Evolutionary conservation across 495 filamentous ascomycete species (phyloP), one percentile per base, ranked within the genome.

Genomic region (Penicillium diatomitis): DNA sequence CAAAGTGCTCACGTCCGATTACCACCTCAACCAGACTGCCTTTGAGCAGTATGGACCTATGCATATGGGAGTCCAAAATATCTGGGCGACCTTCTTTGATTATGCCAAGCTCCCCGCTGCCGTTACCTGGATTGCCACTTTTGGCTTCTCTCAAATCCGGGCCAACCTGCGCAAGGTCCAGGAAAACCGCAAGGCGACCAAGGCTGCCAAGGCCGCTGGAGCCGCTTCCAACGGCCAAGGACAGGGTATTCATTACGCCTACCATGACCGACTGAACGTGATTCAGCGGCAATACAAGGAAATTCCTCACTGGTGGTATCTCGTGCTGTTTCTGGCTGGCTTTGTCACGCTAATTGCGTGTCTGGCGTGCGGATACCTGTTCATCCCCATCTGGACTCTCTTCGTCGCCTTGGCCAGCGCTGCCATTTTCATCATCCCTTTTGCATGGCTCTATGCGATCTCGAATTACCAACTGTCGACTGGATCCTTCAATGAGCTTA

Each of bases 61-160:
- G 44, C 76, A 77, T 46, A 74, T 79, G 56, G 72, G 76, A 7
- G 50, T 73, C 4, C 77, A 79, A 40, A 66, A 72, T 38, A 62
- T 77, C 8, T 80, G 77, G 77, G 57, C 61, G 3, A 77, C 76
- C 29, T 79, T 80, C 63, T 80, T 79, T 53, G 75, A 79, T 57
- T 79, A 78, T 47, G 71, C 74, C 30, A 77, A 74, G 9, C 72
- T 79, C 39, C 66, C 74, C n/a, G 75, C 75, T 8, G 76, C 75
- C 3, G 57, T 79, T 37, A 71, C 69, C 6, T 81, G 76, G 75
- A 78, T 81, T 54, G 63, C 60, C 3, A 73, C 77, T 6, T 81
- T 81, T 48, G 77, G 77, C 2, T 76, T 64, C 35, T 41, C 66
- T 2, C 65, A 77, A 48, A 61, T 78, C 20, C 66, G 59, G 8